Evolutionary conservation across 2,329 filamentous ascomycete species (phyloP).

Genomic region (Orbilia quercus): DNA sequence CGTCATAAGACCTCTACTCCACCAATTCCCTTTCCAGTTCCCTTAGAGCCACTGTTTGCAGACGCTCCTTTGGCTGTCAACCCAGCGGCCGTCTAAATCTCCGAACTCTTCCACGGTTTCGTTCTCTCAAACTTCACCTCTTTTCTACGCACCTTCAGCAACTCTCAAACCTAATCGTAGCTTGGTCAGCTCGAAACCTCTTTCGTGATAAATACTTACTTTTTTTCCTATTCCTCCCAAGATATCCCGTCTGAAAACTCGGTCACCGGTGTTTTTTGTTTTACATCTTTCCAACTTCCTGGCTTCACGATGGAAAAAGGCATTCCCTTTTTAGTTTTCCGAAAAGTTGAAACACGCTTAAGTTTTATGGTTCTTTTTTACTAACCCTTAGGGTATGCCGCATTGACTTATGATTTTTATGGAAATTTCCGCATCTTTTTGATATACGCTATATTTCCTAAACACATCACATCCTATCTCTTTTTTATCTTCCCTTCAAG

Average conservation of each 20-base stretch:
- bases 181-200: constrained; percentile 6
- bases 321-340: constrained; percentile 34
- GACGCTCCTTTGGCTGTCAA: constrained; percentile 37
- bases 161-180: not conserved
- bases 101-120: constrained; percentile 3
- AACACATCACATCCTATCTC: not conserved
- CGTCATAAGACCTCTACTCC: constrained; percentile 30
- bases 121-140: not conserved
- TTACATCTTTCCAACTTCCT: constrained; percentile 7
- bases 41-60: constrained; percentile 47
- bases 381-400: not conserved
- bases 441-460: constrained; percentile 6
- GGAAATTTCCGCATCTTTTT: constrained; percentile 8
- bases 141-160: not conserved
- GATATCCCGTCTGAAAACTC: constrained; percentile 40
- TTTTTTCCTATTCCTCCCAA: constrained; percentile 18
- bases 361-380: constrained; percentile 22
- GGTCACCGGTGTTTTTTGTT: constrained; percentile 42
- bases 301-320: constrained; percentile 28
- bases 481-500: constrained; percentile 14
- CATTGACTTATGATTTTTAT: constrained; percentile 20
- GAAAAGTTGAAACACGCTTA: constrained; percentile 43
- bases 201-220: constrained; percentile 37
- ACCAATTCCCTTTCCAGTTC: constrained; percentile 36
- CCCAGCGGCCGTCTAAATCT: constrained; percentile 32